These are phyloP conservation scores for Ocimum tenuiflorum DNA, from an alignment of 257 asterid genomes.

Conservation along the genomic window DNA sequence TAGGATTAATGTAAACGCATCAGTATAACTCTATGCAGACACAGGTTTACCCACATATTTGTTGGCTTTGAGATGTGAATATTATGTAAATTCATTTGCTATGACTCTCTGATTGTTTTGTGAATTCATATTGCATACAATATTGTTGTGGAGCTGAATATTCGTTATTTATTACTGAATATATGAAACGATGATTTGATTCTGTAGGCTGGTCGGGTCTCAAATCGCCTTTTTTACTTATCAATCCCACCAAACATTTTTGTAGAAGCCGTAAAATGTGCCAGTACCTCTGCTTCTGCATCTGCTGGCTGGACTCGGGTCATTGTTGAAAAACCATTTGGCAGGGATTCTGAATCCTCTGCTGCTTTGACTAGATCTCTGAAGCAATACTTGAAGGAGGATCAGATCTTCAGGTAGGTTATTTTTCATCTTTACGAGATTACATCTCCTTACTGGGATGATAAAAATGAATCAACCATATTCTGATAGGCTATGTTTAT, in stretches of 20 bases:
- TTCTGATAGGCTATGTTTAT: neutral
- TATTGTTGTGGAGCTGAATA: neutral
- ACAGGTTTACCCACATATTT: neutral
- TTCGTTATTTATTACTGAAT: neutral
- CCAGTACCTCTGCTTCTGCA: constrained; percentile 77
- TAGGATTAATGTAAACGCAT: neutral
- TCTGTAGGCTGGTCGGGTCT: constrained; percentile 65
- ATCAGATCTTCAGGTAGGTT: constrained; percentile 77
- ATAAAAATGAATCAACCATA: neutral
- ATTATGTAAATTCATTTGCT: neutral
- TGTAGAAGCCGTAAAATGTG: constrained; percentile 77
- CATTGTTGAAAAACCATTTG: constrained; percentile 98
- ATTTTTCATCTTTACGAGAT: neutral
- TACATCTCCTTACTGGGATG: neutral
- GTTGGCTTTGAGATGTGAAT: neutral
- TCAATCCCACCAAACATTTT: constrained; percentile 95
- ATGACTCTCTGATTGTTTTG: neutral
- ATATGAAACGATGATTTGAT: constrained; percentile 6
- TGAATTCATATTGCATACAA: neutral
- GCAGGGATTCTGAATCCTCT: constrained; percentile 90
- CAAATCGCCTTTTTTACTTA: constrained; percentile 80
- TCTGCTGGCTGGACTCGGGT: constrained; percentile 89
- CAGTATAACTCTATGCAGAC: neutral
- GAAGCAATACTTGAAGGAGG: constrained; percentile 77
- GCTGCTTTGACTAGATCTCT: constrained; percentile 81